Evolutionary conservation across 139 green algal species (phyloP).

Genomic region (Yamagishiella unicocca): DNA sequence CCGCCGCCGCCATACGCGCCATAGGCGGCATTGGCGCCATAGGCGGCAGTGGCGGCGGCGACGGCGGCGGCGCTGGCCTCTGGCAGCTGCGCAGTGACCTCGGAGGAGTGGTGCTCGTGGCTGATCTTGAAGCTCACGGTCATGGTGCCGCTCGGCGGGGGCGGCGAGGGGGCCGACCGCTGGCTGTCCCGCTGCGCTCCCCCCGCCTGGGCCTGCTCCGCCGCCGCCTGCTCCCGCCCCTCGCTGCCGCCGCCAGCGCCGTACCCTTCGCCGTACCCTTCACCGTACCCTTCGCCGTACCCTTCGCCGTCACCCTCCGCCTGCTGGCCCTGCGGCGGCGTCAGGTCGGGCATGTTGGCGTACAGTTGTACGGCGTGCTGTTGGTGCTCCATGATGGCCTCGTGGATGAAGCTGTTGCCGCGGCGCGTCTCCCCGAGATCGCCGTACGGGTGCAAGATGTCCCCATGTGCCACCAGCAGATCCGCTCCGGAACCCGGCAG

Average conservation of each 20-base stretch:
- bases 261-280: too few species aligned
- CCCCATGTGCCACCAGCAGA: background rate
- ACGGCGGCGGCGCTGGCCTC: too few species aligned
- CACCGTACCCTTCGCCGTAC: background rate
- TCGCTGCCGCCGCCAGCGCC: background rate
- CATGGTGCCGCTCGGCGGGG: background rate
- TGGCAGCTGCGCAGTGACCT: background rate
- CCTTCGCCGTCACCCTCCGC: background rate
- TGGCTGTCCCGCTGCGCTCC: background rate
- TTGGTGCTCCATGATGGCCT: background rate
- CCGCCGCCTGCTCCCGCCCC: background rate
- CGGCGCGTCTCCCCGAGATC: background rate
- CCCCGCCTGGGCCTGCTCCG: background rate
- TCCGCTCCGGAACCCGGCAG: background rate
- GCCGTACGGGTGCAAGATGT: constrained; percentile 30
- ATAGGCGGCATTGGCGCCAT: too few species aligned
- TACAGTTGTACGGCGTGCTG: background rate
- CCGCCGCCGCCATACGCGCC: too few species aligned
- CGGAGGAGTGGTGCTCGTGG: background rate
- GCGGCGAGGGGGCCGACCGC: background rate
- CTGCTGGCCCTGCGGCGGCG: background rate
- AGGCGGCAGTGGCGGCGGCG: too few species aligned
- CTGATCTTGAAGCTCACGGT: constrained; percentile 23
- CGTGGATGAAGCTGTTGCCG: background rate
- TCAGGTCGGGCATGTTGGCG: background rate